A percentile compares a stretch with the other conserved stretches of the same genome.
These are phyloP conservation scores for Colletotrichum sp. DNA, from an alignment of 2,329 filamentous ascomycete genomes.

Conservation along the genomic window DNA sequence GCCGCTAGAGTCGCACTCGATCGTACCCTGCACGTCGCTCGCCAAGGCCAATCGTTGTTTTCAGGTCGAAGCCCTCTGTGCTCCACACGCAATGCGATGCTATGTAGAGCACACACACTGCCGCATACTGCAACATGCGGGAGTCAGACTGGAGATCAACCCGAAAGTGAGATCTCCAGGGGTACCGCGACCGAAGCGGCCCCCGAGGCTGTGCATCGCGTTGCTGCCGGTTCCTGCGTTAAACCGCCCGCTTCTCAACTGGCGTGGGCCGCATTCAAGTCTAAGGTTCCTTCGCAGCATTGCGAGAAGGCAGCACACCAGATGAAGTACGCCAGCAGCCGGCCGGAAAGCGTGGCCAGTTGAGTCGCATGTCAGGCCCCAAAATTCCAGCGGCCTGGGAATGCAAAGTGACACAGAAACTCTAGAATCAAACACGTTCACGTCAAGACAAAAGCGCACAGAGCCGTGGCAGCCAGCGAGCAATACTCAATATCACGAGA, in stretches of 20 bases:
- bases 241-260: neutral
- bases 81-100: slow-evolving; percentile 1
- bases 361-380: neutral
- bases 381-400: neutral
- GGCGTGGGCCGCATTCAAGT: neutral
- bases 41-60: slow-evolving; percentile 18
- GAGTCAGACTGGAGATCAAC: neutral
- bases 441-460: neutral
- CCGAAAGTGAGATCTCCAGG: slow-evolving; percentile 6
- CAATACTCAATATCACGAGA: neutral
- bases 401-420: neutral
- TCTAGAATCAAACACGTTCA: neutral
- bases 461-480: neutral
- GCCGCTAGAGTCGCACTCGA: slow-evolving; percentile 4
- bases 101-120: neutral
- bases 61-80: slow-evolving; percentile 8
- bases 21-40: neutral
- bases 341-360: neutral
- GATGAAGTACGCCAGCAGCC: neutral
- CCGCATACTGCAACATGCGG: neutral
- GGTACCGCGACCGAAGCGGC: slow-evolving; percentile 1
- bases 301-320: neutral
- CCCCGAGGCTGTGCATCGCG: neutral
- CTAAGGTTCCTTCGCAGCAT: neutral
- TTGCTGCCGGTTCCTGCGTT: neutral